These are phyloP conservation scores for Cardamine occulta DNA, from an alignment of 345 rosid genomes.

Conservation along the genomic window DNA sequence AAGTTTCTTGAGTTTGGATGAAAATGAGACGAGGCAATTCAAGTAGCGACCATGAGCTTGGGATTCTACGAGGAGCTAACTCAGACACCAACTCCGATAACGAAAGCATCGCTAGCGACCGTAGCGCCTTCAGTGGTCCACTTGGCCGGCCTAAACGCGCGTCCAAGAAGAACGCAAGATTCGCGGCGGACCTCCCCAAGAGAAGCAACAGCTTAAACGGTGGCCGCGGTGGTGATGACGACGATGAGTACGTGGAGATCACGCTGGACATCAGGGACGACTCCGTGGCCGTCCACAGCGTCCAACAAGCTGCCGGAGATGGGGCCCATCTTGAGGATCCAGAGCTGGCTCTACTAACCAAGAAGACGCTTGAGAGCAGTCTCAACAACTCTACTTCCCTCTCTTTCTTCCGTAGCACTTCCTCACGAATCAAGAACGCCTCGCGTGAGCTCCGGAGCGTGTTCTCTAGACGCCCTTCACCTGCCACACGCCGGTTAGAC, in stretches of 20 bases:
- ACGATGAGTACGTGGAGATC: slow-evolving; percentile 73
- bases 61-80: slow-evolving; percentile 47
- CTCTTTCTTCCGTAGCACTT: slow-evolving; percentile 64
- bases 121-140: slow-evolving; percentile 69
- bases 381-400: slow-evolving; percentile 51
- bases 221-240: neutral
- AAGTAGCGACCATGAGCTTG: slow-evolving; percentile 40
- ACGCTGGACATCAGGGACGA: slow-evolving; percentile 82
- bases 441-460: slow-evolving; percentile 82
- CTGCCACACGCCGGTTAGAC: slow-evolving; percentile 51
- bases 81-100: slow-evolving; percentile 70
- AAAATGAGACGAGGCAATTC: slow-evolving; percentile 46
- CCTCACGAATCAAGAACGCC: slow-evolving; percentile 68
- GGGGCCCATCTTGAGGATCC: slow-evolving; percentile 56
- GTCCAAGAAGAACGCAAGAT: slow-evolving; percentile 84
- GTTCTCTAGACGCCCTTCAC: slow-evolving; percentile 54
- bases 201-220: slow-evolving; percentile 36
- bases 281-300: slow-evolving; percentile 86
- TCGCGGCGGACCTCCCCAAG: slow-evolving; percentile 55
- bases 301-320: slow-evolving; percentile 62
- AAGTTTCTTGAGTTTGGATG: neutral
- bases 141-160: slow-evolving; percentile 55
- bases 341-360: slow-evolving; percentile 66
- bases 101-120: slow-evolving; percentile 67
- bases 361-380: slow-evolving; percentile 60